phyloP scores from a whole-genome alignment of 2,329 filamentous ascomycete genomes.

The Alternaria brassicae region DNA sequence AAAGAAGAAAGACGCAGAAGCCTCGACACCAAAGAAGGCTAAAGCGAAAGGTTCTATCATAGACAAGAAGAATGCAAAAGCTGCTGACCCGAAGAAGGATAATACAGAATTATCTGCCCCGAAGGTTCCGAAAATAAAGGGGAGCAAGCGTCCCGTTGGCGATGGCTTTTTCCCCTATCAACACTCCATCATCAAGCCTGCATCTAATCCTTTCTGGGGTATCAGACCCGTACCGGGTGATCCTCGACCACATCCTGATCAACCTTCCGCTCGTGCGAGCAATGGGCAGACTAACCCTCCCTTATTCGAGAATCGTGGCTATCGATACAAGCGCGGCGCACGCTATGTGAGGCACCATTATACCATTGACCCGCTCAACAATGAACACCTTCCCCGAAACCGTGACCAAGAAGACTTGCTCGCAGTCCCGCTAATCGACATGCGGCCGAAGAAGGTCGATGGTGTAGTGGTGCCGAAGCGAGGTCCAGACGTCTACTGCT shows the following conservation, averaged over 20 bases:
- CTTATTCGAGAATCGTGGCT: slow-evolving; percentile 40
- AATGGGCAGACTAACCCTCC: slow-evolving; percentile 28
- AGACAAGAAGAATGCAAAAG: background rate
- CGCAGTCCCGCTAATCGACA: slow-evolving; percentile 37
- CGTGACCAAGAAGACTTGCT: slow-evolving; percentile 34
- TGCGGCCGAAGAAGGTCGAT: slow-evolving; percentile 25
- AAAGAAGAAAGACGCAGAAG: background rate
- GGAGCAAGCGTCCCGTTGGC: slow-evolving; percentile 16
- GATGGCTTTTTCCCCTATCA: slow-evolving; percentile 9
- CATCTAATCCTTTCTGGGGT: slow-evolving; percentile 26
- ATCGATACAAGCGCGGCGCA: slow-evolving; percentile 26
- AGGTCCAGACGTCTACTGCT: slow-evolving; percentile 20
- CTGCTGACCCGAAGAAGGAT: background rate
- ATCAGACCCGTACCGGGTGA: slow-evolving; percentile 25
- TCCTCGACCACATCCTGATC: slow-evolving; percentile 18
- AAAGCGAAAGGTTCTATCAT: background rate
- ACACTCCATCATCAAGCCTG: background rate
- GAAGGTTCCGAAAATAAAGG: background rate
- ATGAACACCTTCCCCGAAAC: background rate
- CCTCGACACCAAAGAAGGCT: background rate
- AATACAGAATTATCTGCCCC: background rate
- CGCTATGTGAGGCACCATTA: slow-evolving; percentile 22
- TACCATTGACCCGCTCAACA: slow-evolving; percentile 6
- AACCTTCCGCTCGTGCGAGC: slow-evolving; percentile 29
- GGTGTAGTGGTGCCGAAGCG: slow-evolving; percentile 32